Percentiles rank a stretch among this genome's conserved stretches.
Evolutionary conservation across 352 stramenopile species (phyloP).

Genomic region (Plasmopara halstedii): DNA sequence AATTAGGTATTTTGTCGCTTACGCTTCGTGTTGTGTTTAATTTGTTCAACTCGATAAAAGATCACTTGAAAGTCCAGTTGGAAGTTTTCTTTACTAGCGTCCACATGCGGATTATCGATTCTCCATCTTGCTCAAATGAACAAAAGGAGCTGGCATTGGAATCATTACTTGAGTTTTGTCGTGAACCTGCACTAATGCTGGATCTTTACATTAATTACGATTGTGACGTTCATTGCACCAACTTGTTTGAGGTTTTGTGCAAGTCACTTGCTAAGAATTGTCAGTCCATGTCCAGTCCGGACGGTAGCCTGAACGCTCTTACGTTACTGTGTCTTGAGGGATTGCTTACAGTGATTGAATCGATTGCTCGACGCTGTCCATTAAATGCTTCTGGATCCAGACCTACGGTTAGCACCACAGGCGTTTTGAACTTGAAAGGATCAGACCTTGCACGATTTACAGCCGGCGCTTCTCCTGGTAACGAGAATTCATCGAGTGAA

Average conservation of each 20-base stretch:
- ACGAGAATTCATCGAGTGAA: conserved; percentile 24
- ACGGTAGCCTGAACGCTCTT: conserved; percentile 58
- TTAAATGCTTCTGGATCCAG: conserved; percentile 31
- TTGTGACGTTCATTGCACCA: conserved; percentile 97
- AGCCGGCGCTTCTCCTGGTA: conserved; percentile 18
- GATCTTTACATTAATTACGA: conserved; percentile 99
- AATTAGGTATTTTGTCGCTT: conserved; percentile 87
- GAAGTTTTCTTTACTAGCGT: conserved; percentile 98
- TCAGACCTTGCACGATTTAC: conserved; percentile 67
- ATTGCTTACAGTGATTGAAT: conserved; percentile 93
- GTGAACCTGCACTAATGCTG: conserved; percentile 95
- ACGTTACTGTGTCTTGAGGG: conserved; percentile 68
- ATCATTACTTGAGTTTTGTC: conserved; percentile 95
- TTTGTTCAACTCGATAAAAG: conserved; percentile 98
- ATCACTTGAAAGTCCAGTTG: conserved; percentile 98
- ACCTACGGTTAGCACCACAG: conserved; percentile 18
- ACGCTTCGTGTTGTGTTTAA: conserved; percentile 98
- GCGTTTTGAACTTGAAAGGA: conserved; percentile 46
- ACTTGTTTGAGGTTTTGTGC: conserved; percentile 97
- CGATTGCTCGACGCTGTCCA: conserved; percentile 81
- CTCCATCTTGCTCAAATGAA: conserved; percentile 69
- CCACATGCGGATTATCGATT: conserved; percentile 92
- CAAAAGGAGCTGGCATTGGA: conserved; percentile 88
- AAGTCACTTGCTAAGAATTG: conserved; percentile 88
- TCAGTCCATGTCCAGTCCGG: conserved; percentile 55